A percentile compares a stretch with the other conserved stretches of the same genome.
phyloP scores from a whole-genome alignment of 2,329 filamentous ascomycete species.

The Apiospora marii region DNA sequence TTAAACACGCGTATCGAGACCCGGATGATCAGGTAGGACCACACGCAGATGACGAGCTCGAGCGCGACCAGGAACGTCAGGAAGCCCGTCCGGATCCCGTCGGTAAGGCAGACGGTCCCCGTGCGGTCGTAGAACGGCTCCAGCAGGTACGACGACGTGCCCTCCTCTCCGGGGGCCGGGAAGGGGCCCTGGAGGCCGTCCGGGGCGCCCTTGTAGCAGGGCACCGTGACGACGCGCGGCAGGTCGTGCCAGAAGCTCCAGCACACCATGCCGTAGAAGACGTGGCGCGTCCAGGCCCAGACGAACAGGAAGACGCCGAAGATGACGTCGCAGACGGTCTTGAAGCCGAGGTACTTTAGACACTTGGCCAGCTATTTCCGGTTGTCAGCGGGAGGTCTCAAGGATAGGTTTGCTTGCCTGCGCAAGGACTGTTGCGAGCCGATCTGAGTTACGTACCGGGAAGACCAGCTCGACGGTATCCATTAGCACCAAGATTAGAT shows the following conservation, averaged over 20 bases:
- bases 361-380: conserved; percentile 78
- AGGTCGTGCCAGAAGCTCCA: conserved; percentile 79
- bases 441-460: conserved; percentile 65
- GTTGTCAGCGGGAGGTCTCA: conserved; percentile 27
- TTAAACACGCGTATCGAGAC: conserved; percentile 81
- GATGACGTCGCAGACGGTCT: conserved; percentile 76
- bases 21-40: conserved; percentile 86
- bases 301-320: conserved; percentile 85
- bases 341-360: conserved; percentile 84
- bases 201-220: conserved; percentile 74
- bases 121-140: conserved; percentile 75
- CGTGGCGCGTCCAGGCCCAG: conserved; percentile 84
- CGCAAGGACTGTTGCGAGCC: background rate
- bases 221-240: conserved; percentile 66
- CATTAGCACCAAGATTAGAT: conserved; percentile 88
- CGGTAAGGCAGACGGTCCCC: conserved; percentile 82
- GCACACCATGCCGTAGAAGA: conserved; percentile 78
- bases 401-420: background rate
- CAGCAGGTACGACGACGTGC: conserved; percentile 64
- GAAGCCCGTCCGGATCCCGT: conserved; percentile 77
- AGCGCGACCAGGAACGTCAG: conserved; percentile 77
- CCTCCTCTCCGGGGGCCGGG: conserved; percentile 53
- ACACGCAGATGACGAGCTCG: conserved; percentile 81
- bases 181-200: conserved; percentile 62
- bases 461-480: conserved; percentile 89